Conservation (phyloP, 306 rosid genomes). For the Astragalus glycyphyllos region DNA sequence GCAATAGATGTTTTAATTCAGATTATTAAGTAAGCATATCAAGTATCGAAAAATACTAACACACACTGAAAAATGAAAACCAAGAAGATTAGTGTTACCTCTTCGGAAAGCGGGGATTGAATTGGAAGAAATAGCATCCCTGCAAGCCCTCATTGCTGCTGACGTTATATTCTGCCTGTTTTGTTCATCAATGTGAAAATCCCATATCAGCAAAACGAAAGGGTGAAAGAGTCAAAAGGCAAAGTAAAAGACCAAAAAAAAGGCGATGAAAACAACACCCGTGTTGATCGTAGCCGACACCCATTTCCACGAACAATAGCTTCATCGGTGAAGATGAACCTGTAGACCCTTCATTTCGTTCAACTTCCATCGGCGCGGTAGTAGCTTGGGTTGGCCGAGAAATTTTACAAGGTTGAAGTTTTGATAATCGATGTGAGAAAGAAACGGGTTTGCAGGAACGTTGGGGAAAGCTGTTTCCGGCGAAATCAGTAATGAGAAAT, state of each 20-base stretch:
- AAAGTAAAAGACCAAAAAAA: background rate
- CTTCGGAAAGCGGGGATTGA: slow-evolving; percentile 93
- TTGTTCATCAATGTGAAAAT: background rate
- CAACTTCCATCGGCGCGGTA: slow-evolving; percentile 70
- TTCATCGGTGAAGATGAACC: slow-evolving; percentile 60
- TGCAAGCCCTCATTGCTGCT: slow-evolving; percentile 96
- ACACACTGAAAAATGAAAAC: background rate
- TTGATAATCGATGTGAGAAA: slow-evolving; percentile 43
- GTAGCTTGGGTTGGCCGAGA: slow-evolving; percentile 45
- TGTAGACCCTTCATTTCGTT: slow-evolving; percentile 42
- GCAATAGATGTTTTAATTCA: no score
- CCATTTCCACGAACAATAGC: slow-evolving; percentile 97
- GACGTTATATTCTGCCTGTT: slow-evolving; percentile 83
- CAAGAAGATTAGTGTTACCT: slow-evolving; percentile 51
- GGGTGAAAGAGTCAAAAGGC: no score
- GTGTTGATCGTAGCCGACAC: slow-evolving; percentile 97
- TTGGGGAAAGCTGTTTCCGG: slow-evolving; percentile 21
- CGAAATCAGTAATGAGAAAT: slow-evolving; percentile 20
- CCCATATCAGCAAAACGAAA: slow-evolving; percentile 24
- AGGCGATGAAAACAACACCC: slow-evolving; percentile 53
- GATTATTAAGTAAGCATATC: background rate
- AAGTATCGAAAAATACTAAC: background rate
- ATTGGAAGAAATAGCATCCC: slow-evolving; percentile 94
- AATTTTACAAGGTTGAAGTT: slow-evolving; percentile 42
- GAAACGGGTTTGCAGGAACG: slow-evolving; percentile 39